These are phyloP conservation scores for Flaveria ramosissima DNA, from an alignment of 129 eudicot species.

Conservation along the genomic window DNA sequence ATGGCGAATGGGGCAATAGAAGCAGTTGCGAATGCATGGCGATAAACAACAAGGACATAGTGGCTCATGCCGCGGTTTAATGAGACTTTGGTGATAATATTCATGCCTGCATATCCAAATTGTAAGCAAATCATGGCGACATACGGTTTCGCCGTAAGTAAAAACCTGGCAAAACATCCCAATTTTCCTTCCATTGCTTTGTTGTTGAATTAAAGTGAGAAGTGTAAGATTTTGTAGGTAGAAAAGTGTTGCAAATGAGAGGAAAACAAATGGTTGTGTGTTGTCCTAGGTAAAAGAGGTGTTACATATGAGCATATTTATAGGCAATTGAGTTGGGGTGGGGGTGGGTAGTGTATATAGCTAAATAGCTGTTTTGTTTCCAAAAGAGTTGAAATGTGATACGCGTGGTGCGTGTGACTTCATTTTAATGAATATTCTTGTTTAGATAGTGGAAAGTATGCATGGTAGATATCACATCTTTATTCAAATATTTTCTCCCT, in stretches of 20 bases:
- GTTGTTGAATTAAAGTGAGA: not conserved
- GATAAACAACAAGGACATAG: constrained; percentile 86
- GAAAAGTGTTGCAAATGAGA: constrained; percentile 38
- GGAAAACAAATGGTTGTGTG: constrained; percentile 70
- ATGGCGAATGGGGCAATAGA: constrained; percentile 91
- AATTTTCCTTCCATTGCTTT: constrained; percentile 66
- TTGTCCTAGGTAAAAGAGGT: constrained; percentile 50
- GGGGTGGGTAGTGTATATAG: too few species aligned
- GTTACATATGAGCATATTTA: constrained; percentile 46
- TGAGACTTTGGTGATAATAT: constrained; percentile 84
- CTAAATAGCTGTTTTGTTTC: not conserved
- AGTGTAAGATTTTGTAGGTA: not conserved
- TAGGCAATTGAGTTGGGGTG: constrained; percentile 30
- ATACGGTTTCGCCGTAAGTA: constrained; percentile 71
- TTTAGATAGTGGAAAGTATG: constrained; percentile 17
- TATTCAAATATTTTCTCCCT: not conserved
- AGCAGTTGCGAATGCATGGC: constrained; percentile 93
- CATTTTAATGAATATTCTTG: constrained; percentile 40
- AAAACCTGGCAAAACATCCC: constrained; percentile 48
- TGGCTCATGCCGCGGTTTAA: constrained; percentile 92
- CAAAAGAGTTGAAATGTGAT: constrained; percentile 20
- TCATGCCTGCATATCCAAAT: constrained; percentile 97
- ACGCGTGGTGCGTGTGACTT: constrained; percentile 13
- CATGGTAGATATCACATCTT: constrained; percentile 19
- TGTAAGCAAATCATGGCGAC: constrained; percentile 90